A percentile compares a stretch with the other conserved stretches of the same genome.
phyloP scores from a whole-genome alignment of 2,329 filamentous ascomycete species.

The Atkinsonella hypoxylon region DNA sequence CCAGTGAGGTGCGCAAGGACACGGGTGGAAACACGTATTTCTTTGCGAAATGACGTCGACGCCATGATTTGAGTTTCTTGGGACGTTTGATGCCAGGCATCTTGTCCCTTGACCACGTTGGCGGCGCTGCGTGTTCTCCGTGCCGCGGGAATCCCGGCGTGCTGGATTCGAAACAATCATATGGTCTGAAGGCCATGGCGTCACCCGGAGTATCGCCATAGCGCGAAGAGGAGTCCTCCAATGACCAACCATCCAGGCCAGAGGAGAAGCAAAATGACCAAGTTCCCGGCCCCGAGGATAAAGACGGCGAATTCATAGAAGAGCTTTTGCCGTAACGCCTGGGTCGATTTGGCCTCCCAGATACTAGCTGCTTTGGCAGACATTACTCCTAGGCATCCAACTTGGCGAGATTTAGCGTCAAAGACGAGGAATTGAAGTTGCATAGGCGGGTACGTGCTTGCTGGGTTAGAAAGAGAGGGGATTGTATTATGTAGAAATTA shows the following conservation, averaged over 20 bases:
- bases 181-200: too few species aligned
- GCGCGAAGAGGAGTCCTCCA: constrained; percentile 21
- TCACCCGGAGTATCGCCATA: constrained; percentile 23
- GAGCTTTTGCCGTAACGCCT: constrained; percentile 31
- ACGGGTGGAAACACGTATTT: constrained; percentile 88
- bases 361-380: constrained; percentile 17
- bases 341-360: constrained; percentile 27
- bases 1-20: constrained; percentile 66
- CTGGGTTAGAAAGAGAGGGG: constrained; percentile 18
- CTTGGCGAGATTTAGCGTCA: constrained; percentile 15
- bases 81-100: too few species aligned
- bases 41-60: constrained; percentile 39
- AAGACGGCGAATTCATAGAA: constrained; percentile 40
- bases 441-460: constrained; percentile 15
- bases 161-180: too few species aligned
- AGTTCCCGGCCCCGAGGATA: constrained; percentile 38
- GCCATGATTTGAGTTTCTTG: too few species aligned
- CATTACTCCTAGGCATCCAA: constrained; percentile 18
- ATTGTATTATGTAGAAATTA: constrained; percentile 19
- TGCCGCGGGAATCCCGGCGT: too few species aligned
- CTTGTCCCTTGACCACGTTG: too few species aligned
- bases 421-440: constrained; percentile 15
- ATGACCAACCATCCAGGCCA: constrained; percentile 47
- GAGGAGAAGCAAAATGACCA: constrained; percentile 37
- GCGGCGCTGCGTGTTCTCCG: too few species aligned